Evolutionary conservation across 345 rosid species (phyloP).

Genomic region (Odontarrhena argentea): DNA sequence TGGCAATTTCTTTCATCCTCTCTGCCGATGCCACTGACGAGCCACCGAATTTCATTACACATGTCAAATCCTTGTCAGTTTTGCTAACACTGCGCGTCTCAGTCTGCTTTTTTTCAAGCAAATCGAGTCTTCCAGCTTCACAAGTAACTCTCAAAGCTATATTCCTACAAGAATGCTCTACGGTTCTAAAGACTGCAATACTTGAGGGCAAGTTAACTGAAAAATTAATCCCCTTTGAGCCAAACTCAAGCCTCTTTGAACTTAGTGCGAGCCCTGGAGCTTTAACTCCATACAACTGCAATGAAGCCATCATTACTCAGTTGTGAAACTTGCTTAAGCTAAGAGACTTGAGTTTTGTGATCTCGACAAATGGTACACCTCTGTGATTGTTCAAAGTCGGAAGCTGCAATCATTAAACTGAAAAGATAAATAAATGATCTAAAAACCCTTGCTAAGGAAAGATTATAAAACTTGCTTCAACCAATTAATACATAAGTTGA

Average conservation of each 20-base stretch:
- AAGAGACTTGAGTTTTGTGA: conserved; percentile 27
- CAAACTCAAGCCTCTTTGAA: conserved; percentile 30
- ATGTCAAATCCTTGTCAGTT: conserved; percentile 42
- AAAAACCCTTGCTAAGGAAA: background rate
- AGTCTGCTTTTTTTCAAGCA: conserved; percentile 26
- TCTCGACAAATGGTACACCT: conserved; percentile 36
- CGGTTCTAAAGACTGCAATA: conserved; percentile 31
- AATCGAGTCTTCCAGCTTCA: conserved; percentile 40
- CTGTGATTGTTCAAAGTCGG: conserved; percentile 2
- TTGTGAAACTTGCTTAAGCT: conserved; percentile 24
- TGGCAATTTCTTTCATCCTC: conserved; percentile 84
- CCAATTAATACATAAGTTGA: conserved; percentile 11
- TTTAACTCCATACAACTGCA: conserved; percentile 41
- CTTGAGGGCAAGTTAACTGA: conserved; percentile 27
- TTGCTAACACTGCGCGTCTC: conserved; percentile 10
- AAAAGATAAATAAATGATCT: conserved; percentile 3
- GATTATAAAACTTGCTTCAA: conserved; percentile 10
- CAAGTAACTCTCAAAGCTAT: conserved; percentile 37
- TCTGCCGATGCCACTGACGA: conserved; percentile 79
- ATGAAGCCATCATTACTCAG: conserved; percentile 28
- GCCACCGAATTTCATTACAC: conserved; percentile 94
- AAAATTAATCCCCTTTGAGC: conserved; percentile 20
- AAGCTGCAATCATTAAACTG: conserved; percentile 28
- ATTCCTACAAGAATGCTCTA: conserved; percentile 42
- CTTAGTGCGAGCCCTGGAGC: conserved; percentile 40